A percentile compares a stretch with the other conserved stretches of the same genome.
These are phyloP conservation scores for Cryptococcus sp. DNA, from an alignment of 1,284 basidiomycete genomes.

Conservation along the genomic window DNA sequence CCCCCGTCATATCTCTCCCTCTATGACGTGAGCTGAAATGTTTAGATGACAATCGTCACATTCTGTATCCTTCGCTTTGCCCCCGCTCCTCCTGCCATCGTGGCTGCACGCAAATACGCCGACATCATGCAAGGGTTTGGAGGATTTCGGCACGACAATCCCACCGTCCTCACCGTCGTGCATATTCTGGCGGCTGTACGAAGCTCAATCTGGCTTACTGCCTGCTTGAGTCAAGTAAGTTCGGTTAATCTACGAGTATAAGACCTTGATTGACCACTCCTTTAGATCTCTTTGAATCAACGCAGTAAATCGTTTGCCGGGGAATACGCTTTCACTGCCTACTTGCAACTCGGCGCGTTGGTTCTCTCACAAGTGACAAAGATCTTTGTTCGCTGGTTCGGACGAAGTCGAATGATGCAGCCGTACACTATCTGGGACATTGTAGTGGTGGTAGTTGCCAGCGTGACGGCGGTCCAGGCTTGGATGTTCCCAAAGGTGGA, in stretches of 20 bases:
- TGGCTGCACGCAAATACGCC: neutral
- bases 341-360: neutral
- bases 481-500: too few relatives aligned
- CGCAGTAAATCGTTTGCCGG: conserved; percentile 1
- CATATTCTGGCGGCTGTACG: neutral
- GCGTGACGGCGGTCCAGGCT: too few relatives aligned
- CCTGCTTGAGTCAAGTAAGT: conserved; percentile 2
- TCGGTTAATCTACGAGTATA: neutral
- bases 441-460: too few relatives aligned
- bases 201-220: neutral
- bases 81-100: conserved; percentile 1
- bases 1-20: too few relatives aligned
- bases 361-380: conserved; percentile 1
- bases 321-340: neutral
- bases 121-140: conserved; percentile 3
- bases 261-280: neutral
- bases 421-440: too few relatives aligned
- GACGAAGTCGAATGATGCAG: neutral
- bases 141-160: neutral
- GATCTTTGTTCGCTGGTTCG: conserved; percentile 3
- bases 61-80: neutral
- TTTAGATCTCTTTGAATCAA: neutral
- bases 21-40: too few relatives aligned
- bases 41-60: neutral
- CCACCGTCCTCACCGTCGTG: neutral